These are phyloP conservation scores for Cordia subcordata DNA, from an alignment of 257 asterid genomes.

Conservation along the genomic window DNA sequence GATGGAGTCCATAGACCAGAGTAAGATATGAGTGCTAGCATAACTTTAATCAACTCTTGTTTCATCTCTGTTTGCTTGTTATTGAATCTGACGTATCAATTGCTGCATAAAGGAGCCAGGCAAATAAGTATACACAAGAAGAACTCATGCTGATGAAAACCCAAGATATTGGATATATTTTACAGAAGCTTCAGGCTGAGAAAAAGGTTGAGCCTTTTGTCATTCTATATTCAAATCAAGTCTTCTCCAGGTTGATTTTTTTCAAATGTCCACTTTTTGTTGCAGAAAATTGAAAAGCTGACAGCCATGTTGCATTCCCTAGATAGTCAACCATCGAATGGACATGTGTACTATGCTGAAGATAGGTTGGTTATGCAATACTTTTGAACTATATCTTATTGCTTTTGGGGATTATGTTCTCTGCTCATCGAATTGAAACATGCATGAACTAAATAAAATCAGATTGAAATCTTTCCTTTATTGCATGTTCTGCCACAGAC, in stretches of 20 bases:
- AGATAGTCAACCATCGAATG: slow-evolving; percentile 43
- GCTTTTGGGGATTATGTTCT: background rate
- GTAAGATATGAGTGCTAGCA: slow-evolving; percentile 37
- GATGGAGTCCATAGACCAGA: slow-evolving; percentile 65
- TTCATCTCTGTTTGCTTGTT: background rate
- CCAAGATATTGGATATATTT: slow-evolving; percentile 74
- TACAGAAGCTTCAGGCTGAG: slow-evolving; percentile 85
- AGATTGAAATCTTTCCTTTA: background rate
- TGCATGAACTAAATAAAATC: slow-evolving; percentile 2
- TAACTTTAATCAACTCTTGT: too few species aligned
- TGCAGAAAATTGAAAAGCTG: slow-evolving; percentile 79
- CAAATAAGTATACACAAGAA: slow-evolving; percentile 63
- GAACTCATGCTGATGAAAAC: slow-evolving; percentile 95
- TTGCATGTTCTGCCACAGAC: background rate
- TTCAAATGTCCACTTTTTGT: slow-evolving; percentile 11
- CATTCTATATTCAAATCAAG: background rate
- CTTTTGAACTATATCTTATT: slow-evolving; percentile 6
- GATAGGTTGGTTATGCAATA: slow-evolving; percentile 50
- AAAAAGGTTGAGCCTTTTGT: slow-evolving; percentile 48
- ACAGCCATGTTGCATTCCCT: slow-evolving; percentile 50
- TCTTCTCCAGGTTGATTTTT: background rate
- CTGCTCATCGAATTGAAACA: background rate
- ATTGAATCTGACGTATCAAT: slow-evolving; percentile 15
- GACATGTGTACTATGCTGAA: slow-evolving; percentile 67
- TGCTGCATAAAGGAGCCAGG: slow-evolving; percentile 51